Percentiles rank a stretch among this genome's conserved stretches.
These are phyloP conservation scores for Penicillium angulare DNA, from an alignment of 495 filamentous ascomycete species.

Conservation along the genomic window DNA sequence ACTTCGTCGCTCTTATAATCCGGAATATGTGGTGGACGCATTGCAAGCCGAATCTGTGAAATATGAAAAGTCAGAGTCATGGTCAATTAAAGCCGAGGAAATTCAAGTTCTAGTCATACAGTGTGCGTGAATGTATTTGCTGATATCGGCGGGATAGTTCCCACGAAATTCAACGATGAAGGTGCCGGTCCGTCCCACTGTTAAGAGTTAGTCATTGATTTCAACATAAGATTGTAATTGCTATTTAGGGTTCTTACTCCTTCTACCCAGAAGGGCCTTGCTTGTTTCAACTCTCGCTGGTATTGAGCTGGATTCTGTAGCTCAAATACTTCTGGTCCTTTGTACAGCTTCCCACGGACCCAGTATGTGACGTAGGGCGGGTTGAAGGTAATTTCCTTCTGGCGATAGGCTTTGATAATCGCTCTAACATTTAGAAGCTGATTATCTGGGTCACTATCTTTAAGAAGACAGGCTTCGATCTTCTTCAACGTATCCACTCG, in stretches of 20 bases:
- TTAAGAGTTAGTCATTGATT: background rate
- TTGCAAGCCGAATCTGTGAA: background rate
- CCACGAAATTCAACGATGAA: background rate
- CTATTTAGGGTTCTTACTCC: background rate
- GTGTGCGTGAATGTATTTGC: background rate
- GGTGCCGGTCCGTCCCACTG: background rate
- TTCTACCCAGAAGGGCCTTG: background rate
- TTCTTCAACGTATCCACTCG: background rate
- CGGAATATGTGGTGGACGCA: background rate
- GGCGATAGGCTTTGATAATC: constrained; percentile 1
- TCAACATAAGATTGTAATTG: background rate
- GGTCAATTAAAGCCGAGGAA: background rate
- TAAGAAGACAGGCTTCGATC: background rate
- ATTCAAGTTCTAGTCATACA: background rate
- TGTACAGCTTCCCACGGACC: background rate
- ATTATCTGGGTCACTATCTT: background rate
- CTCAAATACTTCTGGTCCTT: background rate
- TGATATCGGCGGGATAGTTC: background rate
- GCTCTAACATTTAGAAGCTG: constrained; percentile 6
- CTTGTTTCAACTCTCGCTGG: background rate
- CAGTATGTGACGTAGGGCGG: constrained; percentile 5
- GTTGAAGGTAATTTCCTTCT: background rate
- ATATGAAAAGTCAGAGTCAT: too few relatives aligned
- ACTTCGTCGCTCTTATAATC: too few relatives aligned
- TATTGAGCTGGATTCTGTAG: background rate